Evolutionary conservation across 352 stramenopile genomes (phyloP).

Genomic region (Phytophthora nicotianae): DNA sequence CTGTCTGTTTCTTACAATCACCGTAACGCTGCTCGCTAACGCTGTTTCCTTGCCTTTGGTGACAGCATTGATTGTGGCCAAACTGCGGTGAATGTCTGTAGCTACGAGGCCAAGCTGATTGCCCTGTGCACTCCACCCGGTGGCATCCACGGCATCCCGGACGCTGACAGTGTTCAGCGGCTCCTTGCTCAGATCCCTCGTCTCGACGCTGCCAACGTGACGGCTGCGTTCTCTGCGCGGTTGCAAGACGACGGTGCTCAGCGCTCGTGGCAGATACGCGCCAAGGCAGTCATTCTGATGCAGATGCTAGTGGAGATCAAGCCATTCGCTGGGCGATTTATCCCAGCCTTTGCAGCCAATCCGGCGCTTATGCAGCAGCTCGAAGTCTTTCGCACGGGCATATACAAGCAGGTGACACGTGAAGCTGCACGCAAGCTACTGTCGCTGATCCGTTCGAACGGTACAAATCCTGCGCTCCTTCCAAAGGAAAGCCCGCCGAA

Average conservation of each 20-base stretch:
- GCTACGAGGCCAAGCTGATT: constrained; percentile 58
- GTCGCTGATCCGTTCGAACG: constrained; percentile 63
- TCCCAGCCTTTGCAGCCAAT: constrained; percentile 38
- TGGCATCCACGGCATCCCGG: constrained; percentile 61
- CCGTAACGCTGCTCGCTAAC: neutral
- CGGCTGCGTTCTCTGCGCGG: constrained; percentile 38
- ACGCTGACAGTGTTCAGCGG: constrained; percentile 47
- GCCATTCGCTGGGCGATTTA: constrained; percentile 37
- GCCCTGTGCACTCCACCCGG: constrained; percentile 50
- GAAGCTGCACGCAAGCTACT: constrained; percentile 60
- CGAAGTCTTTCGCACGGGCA: constrained; percentile 38
- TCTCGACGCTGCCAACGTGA: constrained; percentile 41
- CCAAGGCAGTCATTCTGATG: constrained; percentile 61
- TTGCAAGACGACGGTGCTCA: constrained; percentile 38
- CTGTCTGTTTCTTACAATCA: neutral
- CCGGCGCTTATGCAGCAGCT: constrained; percentile 33
- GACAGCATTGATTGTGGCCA: constrained; percentile 36
- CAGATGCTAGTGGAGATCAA: constrained; percentile 58
- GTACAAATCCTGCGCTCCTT: constrained; percentile 42
- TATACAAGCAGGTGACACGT: constrained; percentile 50
- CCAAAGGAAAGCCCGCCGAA: constrained; percentile 38
- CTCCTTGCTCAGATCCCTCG: constrained; percentile 48
- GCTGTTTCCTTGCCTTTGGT: neutral
- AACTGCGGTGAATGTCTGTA: constrained; percentile 9
- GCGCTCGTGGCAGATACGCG: constrained; percentile 55